Percentiles rank a stretch among this genome's conserved stretches.
Conservation (phyloP, 768 basidiomycete genomes). For the Boletus rufocinnamomeus region DNA sequence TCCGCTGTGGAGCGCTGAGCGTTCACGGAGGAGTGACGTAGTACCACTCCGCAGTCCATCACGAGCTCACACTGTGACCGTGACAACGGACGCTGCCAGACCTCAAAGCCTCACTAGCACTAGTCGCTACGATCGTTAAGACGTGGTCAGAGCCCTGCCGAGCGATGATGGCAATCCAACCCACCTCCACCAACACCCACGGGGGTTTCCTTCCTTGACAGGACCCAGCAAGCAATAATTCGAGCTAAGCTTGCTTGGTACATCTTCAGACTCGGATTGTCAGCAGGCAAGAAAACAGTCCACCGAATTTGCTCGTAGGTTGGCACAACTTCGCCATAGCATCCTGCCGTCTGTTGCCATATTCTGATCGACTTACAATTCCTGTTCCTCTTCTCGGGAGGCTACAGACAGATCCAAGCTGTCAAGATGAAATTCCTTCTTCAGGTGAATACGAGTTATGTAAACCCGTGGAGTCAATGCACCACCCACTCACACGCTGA, state of each 20-base stretch:
- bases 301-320: not conserved
- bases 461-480: no score
- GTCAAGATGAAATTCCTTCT: not conserved
- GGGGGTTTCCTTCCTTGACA: not conserved
- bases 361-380: not conserved
- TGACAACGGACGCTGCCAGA: not conserved
- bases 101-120: no score
- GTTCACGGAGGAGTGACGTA: not conserved
- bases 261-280: no score
- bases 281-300: not conserved
- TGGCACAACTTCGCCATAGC: no score
- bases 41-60: not conserved
- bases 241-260: not conserved
- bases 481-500: not conserved
- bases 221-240: not conserved
- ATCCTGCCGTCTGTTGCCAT: not conserved
- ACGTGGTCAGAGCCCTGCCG: not conserved
- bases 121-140: not conserved
- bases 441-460: no score
- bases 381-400: no score
- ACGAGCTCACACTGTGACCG: not conserved
- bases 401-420: not conserved
- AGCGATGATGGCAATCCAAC: not conserved
- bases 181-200: not conserved
- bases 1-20: not conserved